Conservation (phyloP, 805 yeast species). For the Ogataea angusta region DNA sequence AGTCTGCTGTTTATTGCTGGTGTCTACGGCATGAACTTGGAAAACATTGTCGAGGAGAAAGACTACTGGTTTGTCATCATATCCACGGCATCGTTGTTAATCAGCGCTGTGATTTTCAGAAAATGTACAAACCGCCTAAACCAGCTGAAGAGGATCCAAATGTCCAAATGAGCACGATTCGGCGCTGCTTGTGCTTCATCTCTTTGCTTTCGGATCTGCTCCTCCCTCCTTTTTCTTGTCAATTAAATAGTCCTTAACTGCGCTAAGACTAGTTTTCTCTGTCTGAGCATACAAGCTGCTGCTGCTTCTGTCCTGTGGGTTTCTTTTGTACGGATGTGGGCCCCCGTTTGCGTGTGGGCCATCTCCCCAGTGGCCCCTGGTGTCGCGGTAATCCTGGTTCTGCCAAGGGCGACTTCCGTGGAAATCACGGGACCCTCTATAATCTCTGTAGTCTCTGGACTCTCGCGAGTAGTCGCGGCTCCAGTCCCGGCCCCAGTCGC, state of each 20-base stretch:
- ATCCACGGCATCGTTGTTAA: slow-evolving; percentile 40
- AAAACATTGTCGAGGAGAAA: slow-evolving; percentile 84
- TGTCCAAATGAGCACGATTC: slow-evolving; percentile 18
- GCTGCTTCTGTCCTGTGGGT: slow-evolving; percentile 4
- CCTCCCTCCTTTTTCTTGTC: slow-evolving; percentile 16
- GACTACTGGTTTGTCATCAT: slow-evolving; percentile 64
- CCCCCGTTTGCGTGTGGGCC: not conserved
- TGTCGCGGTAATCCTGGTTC: not conserved
- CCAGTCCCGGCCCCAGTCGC: slow-evolving; percentile 1
- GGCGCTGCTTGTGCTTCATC: slow-evolving; percentile 7
- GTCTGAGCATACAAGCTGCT: slow-evolving; percentile 14
- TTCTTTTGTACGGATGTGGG: not conserved
- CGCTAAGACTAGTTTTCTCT: slow-evolving; percentile 17
- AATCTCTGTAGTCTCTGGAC: slow-evolving; percentile 1
- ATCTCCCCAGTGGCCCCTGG: not conserved
- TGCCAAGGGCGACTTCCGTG: too few relatives aligned
- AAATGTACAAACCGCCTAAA: slow-evolving; percentile 56
- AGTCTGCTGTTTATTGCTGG: slow-evolving; percentile 79
- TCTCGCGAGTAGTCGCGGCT: slow-evolving; percentile 2
- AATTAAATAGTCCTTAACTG: slow-evolving; percentile 17
- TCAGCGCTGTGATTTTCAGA: slow-evolving; percentile 44
- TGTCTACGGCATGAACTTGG: slow-evolving; percentile 92
- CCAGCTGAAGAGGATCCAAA: slow-evolving; percentile 63
- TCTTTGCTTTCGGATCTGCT: slow-evolving; percentile 9
- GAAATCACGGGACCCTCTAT: too few relatives aligned